Evolutionary conservation across 371 early-diverging fungal genomes (phyloP).

Genomic region (Thermomucor indicae-seudaticae): DNA sequence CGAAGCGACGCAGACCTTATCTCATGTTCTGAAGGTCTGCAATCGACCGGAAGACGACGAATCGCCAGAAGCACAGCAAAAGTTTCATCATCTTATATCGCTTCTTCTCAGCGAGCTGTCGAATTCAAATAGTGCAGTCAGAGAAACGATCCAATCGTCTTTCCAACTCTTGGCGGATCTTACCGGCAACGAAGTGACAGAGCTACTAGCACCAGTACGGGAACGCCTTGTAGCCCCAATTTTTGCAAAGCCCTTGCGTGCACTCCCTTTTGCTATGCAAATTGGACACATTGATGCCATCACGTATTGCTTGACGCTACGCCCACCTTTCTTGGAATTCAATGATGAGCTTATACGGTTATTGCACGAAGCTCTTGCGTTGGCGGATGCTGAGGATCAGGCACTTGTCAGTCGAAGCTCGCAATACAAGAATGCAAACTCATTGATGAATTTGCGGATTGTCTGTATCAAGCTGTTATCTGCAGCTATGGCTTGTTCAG

Average conservation of each 20-base stretch:
- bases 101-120: constrained; percentile 89
- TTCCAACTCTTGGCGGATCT: constrained; percentile 79
- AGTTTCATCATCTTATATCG: constrained; percentile 70
- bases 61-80: constrained; percentile 52
- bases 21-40: constrained; percentile 80
- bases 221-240: constrained; percentile 91
- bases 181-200: constrained; percentile 76
- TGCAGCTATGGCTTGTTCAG: constrained; percentile 87
- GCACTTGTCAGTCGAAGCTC: constrained; percentile 83
- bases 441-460: constrained; percentile 83
- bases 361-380: constrained; percentile 88
- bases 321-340: constrained; percentile 87
- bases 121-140: constrained; percentile 85
- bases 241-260: constrained; percentile 95
- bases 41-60: constrained; percentile 66
- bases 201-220: constrained; percentile 78
- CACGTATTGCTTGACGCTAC: constrained; percentile 90
- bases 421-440: constrained; percentile 78
- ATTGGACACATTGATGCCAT: constrained; percentile 98
- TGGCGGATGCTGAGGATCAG: constrained; percentile 98
- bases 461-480: constrained; percentile 95
- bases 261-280: constrained; percentile 94
- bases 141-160: constrained; percentile 84
- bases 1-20: constrained; percentile 73
- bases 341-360: constrained; percentile 90